Conservation (phyloP, 108 stramenopile species). For the Mayamaea pseudoterrestris region DNA sequence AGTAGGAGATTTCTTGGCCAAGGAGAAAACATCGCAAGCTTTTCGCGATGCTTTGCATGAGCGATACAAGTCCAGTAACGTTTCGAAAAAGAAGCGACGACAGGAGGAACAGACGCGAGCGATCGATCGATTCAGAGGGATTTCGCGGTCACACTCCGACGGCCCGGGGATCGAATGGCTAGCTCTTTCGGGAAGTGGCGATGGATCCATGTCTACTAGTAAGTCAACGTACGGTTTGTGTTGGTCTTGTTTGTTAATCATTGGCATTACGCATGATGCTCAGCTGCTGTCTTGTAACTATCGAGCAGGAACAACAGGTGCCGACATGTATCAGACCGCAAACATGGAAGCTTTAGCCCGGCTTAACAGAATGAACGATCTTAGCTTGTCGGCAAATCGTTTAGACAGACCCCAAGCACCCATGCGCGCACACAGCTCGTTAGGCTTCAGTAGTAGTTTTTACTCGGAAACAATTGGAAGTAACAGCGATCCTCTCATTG, state of each 20-base stretch:
- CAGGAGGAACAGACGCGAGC: constrained; percentile 4
- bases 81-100: constrained; percentile 9
- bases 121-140: not conserved
- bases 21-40: constrained; percentile 20
- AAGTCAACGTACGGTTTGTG: no score
- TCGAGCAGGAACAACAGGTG: no score
- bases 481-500: not conserved
- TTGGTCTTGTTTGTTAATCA: no score
- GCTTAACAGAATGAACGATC: not conserved
- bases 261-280: no score
- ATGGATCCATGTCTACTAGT: constrained; percentile 2
- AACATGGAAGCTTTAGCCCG: not conserved
- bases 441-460: not conserved
- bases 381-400: not conserved
- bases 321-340: no score
- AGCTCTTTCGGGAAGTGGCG: not conserved
- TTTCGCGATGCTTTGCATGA: constrained; percentile 18
- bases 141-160: not conserved
- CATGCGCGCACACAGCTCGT: not conserved
- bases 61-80: constrained; percentile 10
- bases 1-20: constrained; percentile 22
- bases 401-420: not conserved
- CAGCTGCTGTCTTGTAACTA: no score
- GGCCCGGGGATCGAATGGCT: not conserved
- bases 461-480: not conserved